Conservation (phyloP, 208 protist genomes). For the Trypanosoma rangeli region DNA sequence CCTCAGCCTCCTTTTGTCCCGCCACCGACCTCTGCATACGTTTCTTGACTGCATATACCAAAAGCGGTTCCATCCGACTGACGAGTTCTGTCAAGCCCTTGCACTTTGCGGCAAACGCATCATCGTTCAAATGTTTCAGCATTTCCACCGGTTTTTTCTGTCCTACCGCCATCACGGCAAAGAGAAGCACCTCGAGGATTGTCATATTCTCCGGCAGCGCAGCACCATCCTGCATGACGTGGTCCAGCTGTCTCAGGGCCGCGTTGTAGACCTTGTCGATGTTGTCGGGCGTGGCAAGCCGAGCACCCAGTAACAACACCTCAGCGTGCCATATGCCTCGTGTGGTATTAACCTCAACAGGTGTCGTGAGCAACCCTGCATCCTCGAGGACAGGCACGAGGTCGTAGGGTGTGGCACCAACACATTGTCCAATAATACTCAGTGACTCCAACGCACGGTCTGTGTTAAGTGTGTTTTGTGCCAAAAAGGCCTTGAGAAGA, state of each 20-base stretch:
- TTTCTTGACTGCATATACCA: constrained; percentile 55
- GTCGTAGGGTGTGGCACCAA: constrained; percentile 37
- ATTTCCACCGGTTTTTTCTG: constrained; percentile 55
- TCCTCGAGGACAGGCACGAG: constrained; percentile 47
- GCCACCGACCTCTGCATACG: constrained; percentile 32
- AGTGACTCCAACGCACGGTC: constrained; percentile 62
- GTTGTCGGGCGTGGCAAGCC: constrained; percentile 51
- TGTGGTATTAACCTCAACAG: constrained; percentile 17
- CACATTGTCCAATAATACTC: constrained; percentile 49
- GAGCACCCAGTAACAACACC: constrained; percentile 52
- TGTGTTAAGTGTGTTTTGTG: constrained; percentile 34
- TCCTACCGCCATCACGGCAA: constrained; percentile 54
- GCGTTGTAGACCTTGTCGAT: constrained; percentile 49
- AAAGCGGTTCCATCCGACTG: constrained; percentile 26
- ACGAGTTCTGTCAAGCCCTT: constrained; percentile 28
- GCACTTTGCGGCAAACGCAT: constrained; percentile 51
- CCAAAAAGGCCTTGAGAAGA: constrained; percentile 63
- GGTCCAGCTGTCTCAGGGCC: constrained; percentile 34
- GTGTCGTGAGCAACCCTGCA: constrained; percentile 34
- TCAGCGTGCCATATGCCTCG: constrained; percentile 47
- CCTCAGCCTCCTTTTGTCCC: constrained; percentile 46
- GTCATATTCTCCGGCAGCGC: constrained; percentile 51
- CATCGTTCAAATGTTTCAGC: constrained; percentile 66
- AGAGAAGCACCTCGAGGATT: constrained; percentile 71
- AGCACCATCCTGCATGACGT: constrained; percentile 23